Evolutionary conservation across 139 green algal species (phyloP).

Genomic region (Haematococcus sp.): DNA sequence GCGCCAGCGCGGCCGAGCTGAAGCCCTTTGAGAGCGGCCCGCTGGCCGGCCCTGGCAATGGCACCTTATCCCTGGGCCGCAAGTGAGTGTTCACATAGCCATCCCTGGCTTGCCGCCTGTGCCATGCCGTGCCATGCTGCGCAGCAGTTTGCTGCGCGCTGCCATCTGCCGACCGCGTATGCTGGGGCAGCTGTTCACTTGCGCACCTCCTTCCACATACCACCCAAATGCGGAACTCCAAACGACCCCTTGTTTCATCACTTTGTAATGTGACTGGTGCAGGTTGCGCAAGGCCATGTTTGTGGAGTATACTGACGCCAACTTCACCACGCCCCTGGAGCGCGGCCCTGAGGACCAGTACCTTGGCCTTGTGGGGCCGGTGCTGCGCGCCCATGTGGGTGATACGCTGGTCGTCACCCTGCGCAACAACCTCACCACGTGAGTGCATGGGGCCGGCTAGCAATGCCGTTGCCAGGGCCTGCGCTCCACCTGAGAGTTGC

Average conservation of each 20-base stretch:
- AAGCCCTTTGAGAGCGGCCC: not conserved
- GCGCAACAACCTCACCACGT: constrained; percentile 27
- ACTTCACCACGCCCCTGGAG: constrained; percentile 45
- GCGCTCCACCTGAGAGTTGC: not conserved
- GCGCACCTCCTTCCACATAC: too few species aligned
- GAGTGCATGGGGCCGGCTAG: not conserved
- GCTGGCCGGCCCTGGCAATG: not conserved
- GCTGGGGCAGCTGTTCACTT: too few species aligned
- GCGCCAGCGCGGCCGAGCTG: not conserved
- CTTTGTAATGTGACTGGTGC: not conserved
- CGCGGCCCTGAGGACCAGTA: constrained; percentile 43
- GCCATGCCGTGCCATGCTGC: too few species aligned
- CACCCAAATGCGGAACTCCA: too few species aligned
- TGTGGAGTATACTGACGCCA: constrained; percentile 69
- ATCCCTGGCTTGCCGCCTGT: too few species aligned
- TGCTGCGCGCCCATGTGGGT: constrained; percentile 59
- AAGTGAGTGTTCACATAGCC: not conserved
- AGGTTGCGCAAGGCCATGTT: constrained; percentile 58
- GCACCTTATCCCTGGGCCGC: not conserved
- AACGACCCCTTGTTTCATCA: too few species aligned
- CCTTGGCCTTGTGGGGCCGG: constrained; percentile 65
- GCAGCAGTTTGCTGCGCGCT: too few species aligned
- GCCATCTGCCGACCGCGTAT: too few species aligned
- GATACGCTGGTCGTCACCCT: constrained; percentile 53
- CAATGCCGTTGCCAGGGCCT: not conserved